Evolutionary conservation across 108 stramenopile species (phyloP).

Genomic region (Cyclotella baltica): DNA sequence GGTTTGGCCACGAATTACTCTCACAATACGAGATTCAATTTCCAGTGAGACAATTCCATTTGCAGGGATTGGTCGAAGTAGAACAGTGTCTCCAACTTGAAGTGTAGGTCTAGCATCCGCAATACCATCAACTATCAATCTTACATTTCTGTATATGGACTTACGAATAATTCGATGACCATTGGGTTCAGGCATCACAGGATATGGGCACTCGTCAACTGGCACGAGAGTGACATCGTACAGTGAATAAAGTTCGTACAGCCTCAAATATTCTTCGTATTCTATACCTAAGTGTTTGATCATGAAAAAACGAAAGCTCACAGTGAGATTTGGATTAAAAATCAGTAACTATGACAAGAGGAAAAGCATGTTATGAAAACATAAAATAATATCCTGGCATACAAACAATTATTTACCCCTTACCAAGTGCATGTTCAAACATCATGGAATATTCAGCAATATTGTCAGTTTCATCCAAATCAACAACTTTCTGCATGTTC

Average conservation of each 20-base stretch:
- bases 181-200: neutral
- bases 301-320: too few relatives aligned
- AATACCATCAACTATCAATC: constrained; percentile 53
- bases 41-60: constrained; percentile 18
- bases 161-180: neutral
- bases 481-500: constrained; percentile 1
- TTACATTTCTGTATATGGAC: constrained; percentile 10
- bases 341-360: too few relatives aligned
- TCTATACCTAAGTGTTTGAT: too few relatives aligned
- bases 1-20: constrained; percentile 14
- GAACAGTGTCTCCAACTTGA: constrained; percentile 57
- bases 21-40: constrained; percentile 38
- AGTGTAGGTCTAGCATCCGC: constrained; percentile 68
- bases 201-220: neutral
- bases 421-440: constrained; percentile 32
- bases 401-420: too few relatives aligned
- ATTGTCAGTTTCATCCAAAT: constrained; percentile 46
- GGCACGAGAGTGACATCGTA: constrained; percentile 14
- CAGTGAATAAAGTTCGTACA: constrained; percentile 49
- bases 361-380: too few relatives aligned
- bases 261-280: constrained; percentile 43
- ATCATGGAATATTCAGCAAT: constrained; percentile 33
- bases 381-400: too few relatives aligned
- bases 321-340: too few relatives aligned
- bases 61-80: constrained; percentile 59